A percentile compares a stretch with the other conserved stretches of the same genome.
phyloP scores from a whole-genome alignment of 2,329 filamentous ascomycete species.

The Neophaeococcomyces aloes region DNA sequence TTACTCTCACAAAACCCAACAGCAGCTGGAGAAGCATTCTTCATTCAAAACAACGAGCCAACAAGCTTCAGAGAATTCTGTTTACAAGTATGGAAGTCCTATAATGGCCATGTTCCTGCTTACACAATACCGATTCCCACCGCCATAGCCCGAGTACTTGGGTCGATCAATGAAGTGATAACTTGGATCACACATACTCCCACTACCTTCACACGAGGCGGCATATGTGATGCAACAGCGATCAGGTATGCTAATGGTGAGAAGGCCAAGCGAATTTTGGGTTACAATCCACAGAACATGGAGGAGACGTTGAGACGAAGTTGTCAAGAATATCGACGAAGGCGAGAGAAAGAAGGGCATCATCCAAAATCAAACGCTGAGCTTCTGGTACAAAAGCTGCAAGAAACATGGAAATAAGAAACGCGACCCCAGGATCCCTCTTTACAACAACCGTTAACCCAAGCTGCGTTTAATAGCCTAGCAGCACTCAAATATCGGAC shows the following conservation, averaged over 20 bases:
- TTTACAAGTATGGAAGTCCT: constrained; percentile 36
- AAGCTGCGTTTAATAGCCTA: too few relatives aligned
- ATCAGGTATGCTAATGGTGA: constrained; percentile 43
- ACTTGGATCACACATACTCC: constrained; percentile 38
- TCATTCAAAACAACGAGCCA: constrained; percentile 38
- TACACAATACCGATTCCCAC: constrained; percentile 41
- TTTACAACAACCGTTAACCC: too few relatives aligned
- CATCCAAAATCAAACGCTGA: constrained; percentile 5
- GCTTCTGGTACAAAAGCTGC: neutral
- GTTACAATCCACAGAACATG: constrained; percentile 41
- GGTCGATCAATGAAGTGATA: constrained; percentile 36
- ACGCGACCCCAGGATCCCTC: too few relatives aligned
- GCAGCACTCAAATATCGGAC: too few relatives aligned
- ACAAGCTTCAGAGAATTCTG: constrained; percentile 37
- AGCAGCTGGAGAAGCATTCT: constrained; percentile 36
- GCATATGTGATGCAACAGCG: constrained; percentile 45
- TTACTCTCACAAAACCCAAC: constrained; percentile 28
- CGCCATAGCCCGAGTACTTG: constrained; percentile 39
- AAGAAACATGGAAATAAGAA: neutral
- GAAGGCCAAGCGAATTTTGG: constrained; percentile 43
- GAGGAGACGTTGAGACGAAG: constrained; percentile 41
- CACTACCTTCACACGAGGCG: constrained; percentile 42
- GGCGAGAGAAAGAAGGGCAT: neutral
- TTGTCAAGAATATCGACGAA: constrained; percentile 30
- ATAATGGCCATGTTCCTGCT: constrained; percentile 41